Evolutionary conservation across 2,329 filamentous ascomycete genomes (phyloP).

Genomic region (Macrophomina phaseolina): DNA sequence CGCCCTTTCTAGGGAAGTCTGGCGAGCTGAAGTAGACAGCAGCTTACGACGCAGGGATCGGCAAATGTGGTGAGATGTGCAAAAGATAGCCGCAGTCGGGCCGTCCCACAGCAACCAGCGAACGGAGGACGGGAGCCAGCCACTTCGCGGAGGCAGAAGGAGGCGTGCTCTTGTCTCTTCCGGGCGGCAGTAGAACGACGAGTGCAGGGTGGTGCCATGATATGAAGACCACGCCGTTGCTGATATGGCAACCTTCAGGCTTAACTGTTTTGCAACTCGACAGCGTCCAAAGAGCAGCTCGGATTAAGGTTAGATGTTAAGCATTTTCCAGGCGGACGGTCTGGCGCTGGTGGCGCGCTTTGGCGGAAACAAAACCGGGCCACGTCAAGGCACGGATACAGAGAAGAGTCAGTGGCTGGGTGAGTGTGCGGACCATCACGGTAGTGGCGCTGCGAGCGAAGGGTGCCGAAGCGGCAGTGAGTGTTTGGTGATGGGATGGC

Average conservation of each 20-base stretch:
- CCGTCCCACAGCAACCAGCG: neutral
- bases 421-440: neutral
- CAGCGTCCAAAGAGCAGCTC: neutral
- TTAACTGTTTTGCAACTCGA: too few species aligned
- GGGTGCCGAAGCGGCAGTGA: neutral
- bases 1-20: neutral
- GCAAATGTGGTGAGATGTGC: neutral
- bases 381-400: neutral
- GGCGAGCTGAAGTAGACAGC: constrained; percentile 19
- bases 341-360: neutral
- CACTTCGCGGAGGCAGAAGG: neutral
- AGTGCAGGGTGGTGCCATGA: neutral
- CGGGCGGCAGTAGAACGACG: too few species aligned
- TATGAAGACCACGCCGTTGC: too few species aligned
- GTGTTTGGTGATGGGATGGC: constrained; percentile 1
- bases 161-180: neutral
- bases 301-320: constrained; percentile 8
- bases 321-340: neutral
- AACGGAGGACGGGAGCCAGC: neutral
- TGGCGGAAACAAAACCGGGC: neutral
- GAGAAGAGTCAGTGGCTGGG: neutral
- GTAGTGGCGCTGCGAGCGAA: neutral
- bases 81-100: neutral
- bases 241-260: too few species aligned
- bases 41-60: constrained; percentile 21